These are phyloP conservation scores for Penicillium nucicola DNA, from an alignment of 495 filamentous ascomycete genomes.

Conservation along the genomic window DNA sequence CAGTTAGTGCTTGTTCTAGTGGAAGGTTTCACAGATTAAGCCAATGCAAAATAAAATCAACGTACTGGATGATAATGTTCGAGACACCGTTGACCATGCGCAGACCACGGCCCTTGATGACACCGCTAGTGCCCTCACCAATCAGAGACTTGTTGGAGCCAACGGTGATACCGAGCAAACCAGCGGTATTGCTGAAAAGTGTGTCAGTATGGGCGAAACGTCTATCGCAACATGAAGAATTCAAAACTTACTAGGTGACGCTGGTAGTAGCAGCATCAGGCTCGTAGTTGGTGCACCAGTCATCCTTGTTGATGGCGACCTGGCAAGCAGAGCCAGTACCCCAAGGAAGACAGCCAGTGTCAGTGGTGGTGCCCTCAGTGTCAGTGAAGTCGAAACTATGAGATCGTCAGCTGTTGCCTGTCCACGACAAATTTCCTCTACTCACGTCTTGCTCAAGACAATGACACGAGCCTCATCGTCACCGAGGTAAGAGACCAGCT, in stretches of 20 bases:
- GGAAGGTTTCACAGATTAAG: not conserved
- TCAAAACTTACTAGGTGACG: constrained; percentile 33
- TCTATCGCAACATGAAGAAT: not conserved
- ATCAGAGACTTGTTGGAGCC: constrained; percentile 44
- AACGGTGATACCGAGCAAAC: constrained; percentile 41
- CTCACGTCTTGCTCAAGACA: constrained; percentile 31
- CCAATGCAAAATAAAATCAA: not conserved
- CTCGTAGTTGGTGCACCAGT: constrained; percentile 46
- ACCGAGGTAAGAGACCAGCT: constrained; percentile 43
- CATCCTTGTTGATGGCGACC: constrained; percentile 51
- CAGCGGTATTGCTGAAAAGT: constrained; percentile 33
- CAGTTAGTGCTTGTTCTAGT: not conserved
- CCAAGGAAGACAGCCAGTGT: constrained; percentile 45
- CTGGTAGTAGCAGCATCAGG: constrained; percentile 26
- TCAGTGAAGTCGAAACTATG: constrained; percentile 37
- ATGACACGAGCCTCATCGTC: constrained; percentile 35
- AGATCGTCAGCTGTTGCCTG: not conserved
- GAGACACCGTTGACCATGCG: constrained; percentile 38
- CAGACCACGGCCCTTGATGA: constrained; percentile 44
- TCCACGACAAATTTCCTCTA: not conserved
- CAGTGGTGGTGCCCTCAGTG: constrained; percentile 37
- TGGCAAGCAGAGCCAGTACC: constrained; percentile 42
- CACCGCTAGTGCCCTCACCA: constrained; percentile 33
- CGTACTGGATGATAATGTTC: constrained; percentile 48
- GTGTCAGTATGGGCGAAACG: not conserved